phyloP scores from a whole-genome alignment of 2,329 filamentous ascomycete species.

The Cercospora janseana region DNA sequence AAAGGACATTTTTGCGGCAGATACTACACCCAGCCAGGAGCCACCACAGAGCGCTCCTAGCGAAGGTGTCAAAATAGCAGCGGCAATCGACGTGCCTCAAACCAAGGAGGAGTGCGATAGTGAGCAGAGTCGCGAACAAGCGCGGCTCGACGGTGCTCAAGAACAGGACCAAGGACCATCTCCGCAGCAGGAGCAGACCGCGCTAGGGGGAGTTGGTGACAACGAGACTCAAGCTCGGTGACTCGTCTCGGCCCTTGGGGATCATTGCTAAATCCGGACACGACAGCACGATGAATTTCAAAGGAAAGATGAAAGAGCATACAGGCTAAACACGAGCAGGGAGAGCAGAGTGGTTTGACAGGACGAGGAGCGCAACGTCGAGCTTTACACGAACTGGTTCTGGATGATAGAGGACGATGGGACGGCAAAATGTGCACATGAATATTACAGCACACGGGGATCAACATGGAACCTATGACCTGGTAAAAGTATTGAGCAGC shows the following conservation, averaged over 20 bases:
- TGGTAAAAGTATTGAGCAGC: not conserved
- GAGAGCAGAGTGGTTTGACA: not conserved
- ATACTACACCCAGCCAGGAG: constrained; percentile 37
- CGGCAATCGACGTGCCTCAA: constrained; percentile 36
- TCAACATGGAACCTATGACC: not conserved
- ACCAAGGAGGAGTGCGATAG: constrained; percentile 36
- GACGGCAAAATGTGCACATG: not conserved
- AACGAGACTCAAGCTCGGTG: not conserved
- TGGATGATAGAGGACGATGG: not conserved
- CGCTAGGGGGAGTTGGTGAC: not conserved
- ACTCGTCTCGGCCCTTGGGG: no score
- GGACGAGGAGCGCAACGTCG: not conserved
- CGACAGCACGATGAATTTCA: constrained; percentile 3
- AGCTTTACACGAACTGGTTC: not conserved
- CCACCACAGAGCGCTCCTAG: constrained; percentile 28
- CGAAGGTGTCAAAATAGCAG: constrained; percentile 36
- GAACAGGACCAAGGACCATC: not conserved
- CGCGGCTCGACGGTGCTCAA: constrained; percentile 32
- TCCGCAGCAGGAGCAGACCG: not conserved
- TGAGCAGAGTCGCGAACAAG: constrained; percentile 36
- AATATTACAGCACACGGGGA: no score
- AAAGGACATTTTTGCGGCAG: constrained; percentile 39
- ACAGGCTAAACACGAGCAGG: not conserved
- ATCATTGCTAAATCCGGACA: not conserved
- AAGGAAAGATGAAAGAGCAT: not conserved